Evolutionary conservation across 2,329 filamentous ascomycete species (phyloP).

Genomic region (Microascus cirrosus): DNA sequence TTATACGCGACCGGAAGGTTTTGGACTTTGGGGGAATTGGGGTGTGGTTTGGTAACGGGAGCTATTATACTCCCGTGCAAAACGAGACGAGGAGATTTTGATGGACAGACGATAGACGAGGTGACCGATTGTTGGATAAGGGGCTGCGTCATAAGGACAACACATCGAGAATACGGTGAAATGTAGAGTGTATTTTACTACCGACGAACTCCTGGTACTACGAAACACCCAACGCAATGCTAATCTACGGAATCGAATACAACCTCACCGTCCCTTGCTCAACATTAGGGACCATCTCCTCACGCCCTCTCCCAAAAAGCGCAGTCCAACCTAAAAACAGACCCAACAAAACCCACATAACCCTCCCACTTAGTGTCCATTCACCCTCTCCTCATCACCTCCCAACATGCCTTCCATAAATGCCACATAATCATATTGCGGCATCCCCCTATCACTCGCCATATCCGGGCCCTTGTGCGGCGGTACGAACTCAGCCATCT

Average conservation of each 20-base stretch:
- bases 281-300: background rate
- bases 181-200: background rate
- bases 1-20: background rate
- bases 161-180: background rate
- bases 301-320: background rate
- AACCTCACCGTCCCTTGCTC: background rate
- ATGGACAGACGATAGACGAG: background rate
- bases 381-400: constrained; percentile 13
- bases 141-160: background rate
- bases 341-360: background rate
- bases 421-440: constrained; percentile 90
- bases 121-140: background rate
- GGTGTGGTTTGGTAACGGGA: constrained; percentile 4
- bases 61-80: background rate
- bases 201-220: background rate
- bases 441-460: constrained; percentile 69
- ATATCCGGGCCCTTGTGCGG: constrained; percentile 74
- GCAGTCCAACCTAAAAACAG: background rate
- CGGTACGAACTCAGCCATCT: constrained; percentile 81
- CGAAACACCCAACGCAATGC: background rate
- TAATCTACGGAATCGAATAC: background rate
- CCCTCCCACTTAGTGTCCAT: background rate
- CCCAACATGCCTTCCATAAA: constrained; percentile 87
- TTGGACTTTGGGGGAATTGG: background rate
- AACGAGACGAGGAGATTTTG: background rate